Conservation (phyloP, 2,329 filamentous ascomycete species). For the Metarhizium rileyi region DNA sequence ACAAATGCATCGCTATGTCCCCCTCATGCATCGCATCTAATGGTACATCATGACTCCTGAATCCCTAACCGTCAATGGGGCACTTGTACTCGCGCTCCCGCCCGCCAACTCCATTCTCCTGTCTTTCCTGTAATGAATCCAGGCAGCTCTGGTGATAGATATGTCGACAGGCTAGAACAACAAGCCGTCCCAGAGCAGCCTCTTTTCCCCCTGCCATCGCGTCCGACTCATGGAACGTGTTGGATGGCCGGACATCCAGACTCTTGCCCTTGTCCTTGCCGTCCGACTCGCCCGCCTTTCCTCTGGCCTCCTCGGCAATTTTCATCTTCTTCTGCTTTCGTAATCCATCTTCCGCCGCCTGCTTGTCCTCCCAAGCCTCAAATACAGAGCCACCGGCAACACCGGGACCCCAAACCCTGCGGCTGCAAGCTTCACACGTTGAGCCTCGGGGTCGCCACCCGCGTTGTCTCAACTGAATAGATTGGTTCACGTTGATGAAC, state of each 20-base stretch:
- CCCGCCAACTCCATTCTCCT: constrained; percentile 36
- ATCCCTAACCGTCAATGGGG: constrained; percentile 43
- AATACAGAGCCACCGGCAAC: constrained; percentile 63
- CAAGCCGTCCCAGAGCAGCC: constrained; percentile 51
- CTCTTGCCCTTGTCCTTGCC: constrained; percentile 36
- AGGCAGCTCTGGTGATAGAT: constrained; percentile 61
- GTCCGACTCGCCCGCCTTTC: constrained; percentile 19
- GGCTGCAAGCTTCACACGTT: constrained; percentile 77
- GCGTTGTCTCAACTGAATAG: constrained; percentile 63
- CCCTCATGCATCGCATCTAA: constrained; percentile 1
- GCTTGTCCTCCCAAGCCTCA: constrained; percentile 67
- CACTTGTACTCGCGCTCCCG: constrained; percentile 43
- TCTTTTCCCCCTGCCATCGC: constrained; percentile 20
- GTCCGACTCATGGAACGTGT: constrained; percentile 27
- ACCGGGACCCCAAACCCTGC: constrained; percentile 80
- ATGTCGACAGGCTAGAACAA: constrained; percentile 61
- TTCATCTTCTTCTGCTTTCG: constrained; percentile 33
- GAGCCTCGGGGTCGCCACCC: constrained; percentile 86
- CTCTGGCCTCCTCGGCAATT: constrained; percentile 27
- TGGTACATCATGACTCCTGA: constrained; percentile 5
- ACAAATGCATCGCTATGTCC: constrained; percentile 1
- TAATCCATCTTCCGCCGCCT: constrained; percentile 35
- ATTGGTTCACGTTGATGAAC: constrained; percentile 71
- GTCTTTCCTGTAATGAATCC: constrained; percentile 51
- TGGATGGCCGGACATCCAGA: constrained; percentile 29